Evolutionary conservation across 306 rosid genomes (phyloP).

Genomic region (Spatholobus suberectus): DNA sequence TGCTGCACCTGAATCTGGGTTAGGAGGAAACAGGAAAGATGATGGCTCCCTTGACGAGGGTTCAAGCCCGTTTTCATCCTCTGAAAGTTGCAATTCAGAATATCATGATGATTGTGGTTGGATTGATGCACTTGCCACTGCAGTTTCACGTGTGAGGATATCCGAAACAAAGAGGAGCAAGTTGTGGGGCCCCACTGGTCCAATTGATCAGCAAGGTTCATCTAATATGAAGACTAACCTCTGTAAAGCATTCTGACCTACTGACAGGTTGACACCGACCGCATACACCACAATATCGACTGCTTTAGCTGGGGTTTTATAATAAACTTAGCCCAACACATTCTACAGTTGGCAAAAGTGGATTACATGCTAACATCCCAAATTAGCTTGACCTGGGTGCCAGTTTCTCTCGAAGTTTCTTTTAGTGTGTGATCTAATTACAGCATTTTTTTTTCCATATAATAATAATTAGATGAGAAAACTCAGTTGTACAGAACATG

Average conservation of each 20-base stretch:
- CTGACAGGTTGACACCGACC: slow-evolving; percentile 43
- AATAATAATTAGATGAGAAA: slow-evolving; percentile 43
- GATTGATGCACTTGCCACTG: slow-evolving; percentile 34
- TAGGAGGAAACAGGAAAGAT: neutral
- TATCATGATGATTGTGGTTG: neutral
- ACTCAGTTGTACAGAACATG: slow-evolving; percentile 62
- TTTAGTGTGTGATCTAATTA: slow-evolving; percentile 34
- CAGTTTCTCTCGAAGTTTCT: slow-evolving; percentile 8
- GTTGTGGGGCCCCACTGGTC: slow-evolving; percentile 1
- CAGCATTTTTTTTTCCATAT: slow-evolving; percentile 3
- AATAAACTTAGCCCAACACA: slow-evolving; percentile 28
- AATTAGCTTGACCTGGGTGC: slow-evolving; percentile 41
- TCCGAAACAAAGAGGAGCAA: slow-evolving; percentile 27
- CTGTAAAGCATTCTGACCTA: slow-evolving; percentile 77
- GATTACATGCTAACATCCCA: slow-evolving; percentile 43
- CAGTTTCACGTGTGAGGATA: slow-evolving; percentile 25
- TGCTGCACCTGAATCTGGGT: slow-evolving; percentile 42
- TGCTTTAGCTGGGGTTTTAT: slow-evolving; percentile 53
- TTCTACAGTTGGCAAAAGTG: slow-evolving; percentile 43
- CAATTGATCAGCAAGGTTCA: slow-evolving; percentile 43
- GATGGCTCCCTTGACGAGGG: neutral
- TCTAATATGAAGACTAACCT: slow-evolving; percentile 78
- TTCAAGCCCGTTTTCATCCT: slow-evolving; percentile 12
- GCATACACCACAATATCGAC: slow-evolving; percentile 32
- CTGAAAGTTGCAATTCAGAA: slow-evolving; percentile 12